Evolutionary conservation across 371 early-diverging fungal genomes (phyloP).

Genomic region (Blakeslea trispora): DNA sequence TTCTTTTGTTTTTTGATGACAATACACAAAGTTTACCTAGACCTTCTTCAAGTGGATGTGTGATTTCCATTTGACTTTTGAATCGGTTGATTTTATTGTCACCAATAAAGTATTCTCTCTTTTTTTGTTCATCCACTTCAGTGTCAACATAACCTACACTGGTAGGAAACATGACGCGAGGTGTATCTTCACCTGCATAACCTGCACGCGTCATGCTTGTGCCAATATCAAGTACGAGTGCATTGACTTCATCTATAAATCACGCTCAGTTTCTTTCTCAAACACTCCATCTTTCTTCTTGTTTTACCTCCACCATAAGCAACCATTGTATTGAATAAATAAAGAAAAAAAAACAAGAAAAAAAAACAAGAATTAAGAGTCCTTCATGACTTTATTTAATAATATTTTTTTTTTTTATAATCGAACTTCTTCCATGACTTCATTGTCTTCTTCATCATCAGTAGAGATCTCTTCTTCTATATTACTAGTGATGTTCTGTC

Average conservation of each 20-base stretch:
- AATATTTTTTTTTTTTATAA: slow-evolving; percentile 15
- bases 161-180: slow-evolving; percentile 85
- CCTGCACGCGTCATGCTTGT: slow-evolving; percentile 86
- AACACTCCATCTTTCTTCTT: too few relatives aligned
- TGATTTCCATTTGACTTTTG: slow-evolving; percentile 78
- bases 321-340: slow-evolving; percentile 39
- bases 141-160: slow-evolving; percentile 42
- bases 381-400: not conserved
- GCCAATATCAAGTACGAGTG: slow-evolving; percentile 91
- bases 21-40: slow-evolving; percentile 45
- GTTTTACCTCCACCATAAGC: slow-evolving; percentile 79
- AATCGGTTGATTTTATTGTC: slow-evolving; percentile 73
- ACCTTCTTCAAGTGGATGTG: slow-evolving; percentile 71
- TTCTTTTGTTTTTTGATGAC: too few relatives aligned
- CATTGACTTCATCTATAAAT: slow-evolving; percentile 87
- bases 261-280: slow-evolving; percentile 1
- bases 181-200: slow-evolving; percentile 96
- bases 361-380: slow-evolving; percentile 3
- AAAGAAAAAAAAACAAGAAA: not conserved
- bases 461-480: slow-evolving; percentile 22
- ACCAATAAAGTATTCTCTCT: slow-evolving; percentile 68
- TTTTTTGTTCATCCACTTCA: slow-evolving; percentile 29
- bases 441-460: slow-evolving; percentile 44
- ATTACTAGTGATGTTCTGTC: slow-evolving; percentile 29
- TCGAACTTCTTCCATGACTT: slow-evolving; percentile 49